Percentiles rank a stretch among this genome's conserved stretches.
Evolutionary conservation across 176 grass and related monocot species (phyloP).

Genomic region (Zizania latifolia): DNA sequence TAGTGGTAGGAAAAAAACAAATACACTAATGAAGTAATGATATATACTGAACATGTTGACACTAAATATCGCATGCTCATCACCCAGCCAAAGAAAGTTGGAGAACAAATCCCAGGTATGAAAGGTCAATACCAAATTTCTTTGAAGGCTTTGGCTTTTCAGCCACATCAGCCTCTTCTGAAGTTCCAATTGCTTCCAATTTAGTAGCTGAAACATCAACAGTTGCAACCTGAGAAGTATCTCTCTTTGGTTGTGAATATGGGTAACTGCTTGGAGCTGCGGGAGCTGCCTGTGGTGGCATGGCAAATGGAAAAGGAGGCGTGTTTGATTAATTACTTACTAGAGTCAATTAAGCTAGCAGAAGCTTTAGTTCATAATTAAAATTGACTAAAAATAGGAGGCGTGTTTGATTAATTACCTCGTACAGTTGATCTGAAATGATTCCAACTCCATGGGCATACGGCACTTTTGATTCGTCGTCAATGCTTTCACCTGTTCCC

Average conservation of each 20-base stretch:
- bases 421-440: too few relatives aligned
- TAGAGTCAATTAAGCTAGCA: conserved; percentile 28
- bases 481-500: background rate
- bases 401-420: too few relatives aligned
- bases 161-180: too few relatives aligned
- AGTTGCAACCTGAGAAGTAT: conserved; percentile 44
- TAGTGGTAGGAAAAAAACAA: background rate
- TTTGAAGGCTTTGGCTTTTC: too few relatives aligned
- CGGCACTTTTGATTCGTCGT: too few relatives aligned
- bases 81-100: background rate
- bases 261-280: too few relatives aligned
- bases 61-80: background rate
- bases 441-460: too few relatives aligned
- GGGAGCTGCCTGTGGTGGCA: too few relatives aligned
- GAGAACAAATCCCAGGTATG: background rate
- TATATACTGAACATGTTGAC: conserved; percentile 4
- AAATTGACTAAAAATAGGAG: too few relatives aligned
- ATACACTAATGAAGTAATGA: background rate
- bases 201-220: conserved; percentile 62
- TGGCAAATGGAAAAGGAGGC: conserved; percentile 67
- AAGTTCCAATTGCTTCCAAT: conserved; percentile 41
- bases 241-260: too few relatives aligned
- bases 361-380: too few relatives aligned
- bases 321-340: background rate
- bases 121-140: conserved; percentile 63